Base-by-base conservation (phyloP, 768 basidiomycete genomes). In the Rhodotorula taiwanensis region DNA sequence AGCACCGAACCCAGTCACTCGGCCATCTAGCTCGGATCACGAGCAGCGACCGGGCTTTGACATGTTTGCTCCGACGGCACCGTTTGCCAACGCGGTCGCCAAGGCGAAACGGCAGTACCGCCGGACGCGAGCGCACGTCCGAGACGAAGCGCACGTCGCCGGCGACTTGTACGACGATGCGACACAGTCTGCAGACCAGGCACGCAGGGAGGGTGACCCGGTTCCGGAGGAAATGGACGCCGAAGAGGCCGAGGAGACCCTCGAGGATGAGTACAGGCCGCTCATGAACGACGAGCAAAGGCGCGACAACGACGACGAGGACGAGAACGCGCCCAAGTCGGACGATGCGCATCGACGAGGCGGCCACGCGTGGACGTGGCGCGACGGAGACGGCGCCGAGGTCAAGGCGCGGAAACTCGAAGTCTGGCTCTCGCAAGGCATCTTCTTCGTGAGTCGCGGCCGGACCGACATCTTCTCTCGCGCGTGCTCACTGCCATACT, bases 181-280 rank as follows among this genome's bases (percentile, higher is more conserved):
- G 11, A 41, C 52, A 4, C 53, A n/a, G 14, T 28, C 44, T 30
- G 34, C 49, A 0, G 31, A 54, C n/a, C 28, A 53, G 5, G 50
- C 58, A 6, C 55, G 52, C 13, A 57, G 57, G 0, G 53, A 55
- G 3, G 56, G 52, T 9, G 30, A 56, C 2, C 45, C 58, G 18
- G 39, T 54, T 7, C 60, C 65, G 0, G 65, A 67, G 49, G 56
- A 62, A 27, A 27, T 67, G 13, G 53, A 55, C 28, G 33, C 62
- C 7, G 42, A 53, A 9, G 55, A 64, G 20, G 67, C 67, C n/a
- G 58, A 44, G 8, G 55, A 52, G 33, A 25, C 47, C 5, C 8
- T 69, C 21, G 67, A 61, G 30, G 56, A 69, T 8, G 67, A 64
- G 52, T 69, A 69, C 21, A 49, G 61, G 21, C 67, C 67, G 23